Evolutionary conservation across 1,139 yeast genomes (phyloP).

Genomic region (Tardiomyces digboiensis): DNA sequence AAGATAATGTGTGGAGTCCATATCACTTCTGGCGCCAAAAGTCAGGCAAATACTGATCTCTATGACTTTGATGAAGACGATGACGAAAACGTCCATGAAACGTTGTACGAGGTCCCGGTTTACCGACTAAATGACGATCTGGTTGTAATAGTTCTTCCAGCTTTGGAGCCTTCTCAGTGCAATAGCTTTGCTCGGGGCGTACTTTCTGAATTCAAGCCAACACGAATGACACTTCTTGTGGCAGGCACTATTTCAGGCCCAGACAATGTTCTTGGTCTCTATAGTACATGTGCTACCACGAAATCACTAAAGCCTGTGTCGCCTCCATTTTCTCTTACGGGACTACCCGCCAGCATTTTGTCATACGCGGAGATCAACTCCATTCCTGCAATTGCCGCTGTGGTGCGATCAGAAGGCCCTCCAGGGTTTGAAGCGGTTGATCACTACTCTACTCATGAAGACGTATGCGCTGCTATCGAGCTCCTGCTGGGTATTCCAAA

Average conservation of each 20-base stretch:
- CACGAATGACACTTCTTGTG: neutral
- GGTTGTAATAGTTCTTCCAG: slow-evolving; percentile 5
- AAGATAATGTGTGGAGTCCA: neutral
- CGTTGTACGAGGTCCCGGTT: neutral
- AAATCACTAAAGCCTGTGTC: slow-evolving; percentile 4
- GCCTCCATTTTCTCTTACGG: slow-evolving; percentile 20
- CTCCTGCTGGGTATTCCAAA: neutral
- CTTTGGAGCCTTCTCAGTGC: slow-evolving; percentile 8
- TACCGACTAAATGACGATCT: neutral
- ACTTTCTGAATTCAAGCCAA: slow-evolving; percentile 2
- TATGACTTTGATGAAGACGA: slow-evolving; percentile 7
- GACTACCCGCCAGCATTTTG: slow-evolving; percentile 18
- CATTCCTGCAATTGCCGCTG: slow-evolving; percentile 14
- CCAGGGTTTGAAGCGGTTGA: slow-evolving; percentile 19
- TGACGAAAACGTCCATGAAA: slow-evolving; percentile 2
- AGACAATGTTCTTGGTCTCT: neutral
- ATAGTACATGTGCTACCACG: neutral
- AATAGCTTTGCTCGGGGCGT: slow-evolving; percentile 9
- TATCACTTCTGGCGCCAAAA: neutral
- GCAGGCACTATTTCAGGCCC: neutral
- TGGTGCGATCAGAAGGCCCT: slow-evolving; percentile 22
- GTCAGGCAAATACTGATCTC: slow-evolving; percentile 2
- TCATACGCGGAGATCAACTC: slow-evolving; percentile 10
- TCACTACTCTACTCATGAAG: slow-evolving; percentile 9
- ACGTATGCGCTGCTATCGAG: neutral